Base-by-base conservation (phyloP, 192 early-diverging fungal species). In the Dimargaris xerosporica region DNA sequence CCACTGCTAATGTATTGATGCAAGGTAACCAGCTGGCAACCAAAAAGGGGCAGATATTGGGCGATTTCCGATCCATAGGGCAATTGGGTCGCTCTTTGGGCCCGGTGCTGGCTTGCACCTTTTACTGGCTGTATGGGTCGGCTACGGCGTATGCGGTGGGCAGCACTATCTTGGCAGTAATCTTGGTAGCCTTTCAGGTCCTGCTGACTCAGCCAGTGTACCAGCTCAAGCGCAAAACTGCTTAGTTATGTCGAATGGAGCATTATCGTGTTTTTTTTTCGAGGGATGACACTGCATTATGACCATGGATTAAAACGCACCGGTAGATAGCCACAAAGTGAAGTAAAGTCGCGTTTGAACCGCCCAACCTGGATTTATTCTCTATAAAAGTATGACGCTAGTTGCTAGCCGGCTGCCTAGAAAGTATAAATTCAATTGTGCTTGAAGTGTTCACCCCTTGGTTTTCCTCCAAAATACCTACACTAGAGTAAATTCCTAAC, bases 21-120 rank as follows among this genome's bases (percentile, higher is more conserved):
- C n/a, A n/a, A n/a, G n/a, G n/a, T n/a, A n/a, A n/a, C n/a, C n/a
- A 12, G 13, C 43, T 28, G 29, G 64, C 46, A 2, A 54, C 39
- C 5, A 69, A 75, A 4, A 83, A 80, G 29, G 92, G 96, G 28
- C 70, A 78, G 26, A 77, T 85, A 0, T 73, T 98, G 26, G 96
- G 96, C 39, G 69, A 78, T 51, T 98, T 96, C 67, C 73, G 93
- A 19, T 85, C 87, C 9, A 75, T 78, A 61, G 96, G 96, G 0
- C 96, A 98, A 70, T 75, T 98, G 44, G 96, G 96, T 28, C 78
- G 96, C 28, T 80, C 90, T 0, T 60, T 88, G 43, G 96, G 96
- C 6, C 93, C 96, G 0, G 69, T 98, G 52, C 81, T 86, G 52
- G 87, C 88, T 0, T 95, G 93, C 75, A 77, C 80, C 12, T 67